Evolutionary conservation across 2,329 filamentous ascomycete species (phyloP).

Genomic region (Talaromyces pinophilus): DNA sequence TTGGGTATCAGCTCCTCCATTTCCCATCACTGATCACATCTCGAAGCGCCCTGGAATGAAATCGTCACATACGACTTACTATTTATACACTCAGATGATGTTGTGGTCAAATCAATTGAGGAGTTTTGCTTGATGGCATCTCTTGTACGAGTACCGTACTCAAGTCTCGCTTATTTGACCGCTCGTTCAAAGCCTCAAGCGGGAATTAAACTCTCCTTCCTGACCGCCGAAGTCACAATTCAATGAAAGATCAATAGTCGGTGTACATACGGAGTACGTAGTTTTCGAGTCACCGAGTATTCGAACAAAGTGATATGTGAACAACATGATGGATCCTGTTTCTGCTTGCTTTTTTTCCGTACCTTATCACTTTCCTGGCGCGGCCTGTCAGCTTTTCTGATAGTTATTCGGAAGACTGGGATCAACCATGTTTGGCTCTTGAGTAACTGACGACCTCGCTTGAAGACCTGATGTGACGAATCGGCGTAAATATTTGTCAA

Average conservation of each 20-base stretch:
- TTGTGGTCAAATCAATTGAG: background rate
- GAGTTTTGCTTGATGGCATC: background rate
- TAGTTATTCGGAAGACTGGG: background rate
- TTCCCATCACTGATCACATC: background rate
- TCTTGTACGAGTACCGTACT: background rate
- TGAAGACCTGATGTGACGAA: background rate
- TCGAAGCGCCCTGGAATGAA: background rate
- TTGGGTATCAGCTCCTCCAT: constrained; percentile 10
- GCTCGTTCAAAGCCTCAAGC: constrained; percentile 7
- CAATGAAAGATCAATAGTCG: background rate
- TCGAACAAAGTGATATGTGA: background rate
- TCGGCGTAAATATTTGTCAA: background rate
- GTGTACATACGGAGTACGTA: background rate
- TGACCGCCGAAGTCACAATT: constrained; percentile 3
- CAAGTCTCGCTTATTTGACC: constrained; percentile 1
- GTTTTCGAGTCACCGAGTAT: background rate
- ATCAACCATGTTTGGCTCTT: background rate
- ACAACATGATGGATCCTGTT: background rate
- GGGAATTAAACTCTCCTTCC: background rate
- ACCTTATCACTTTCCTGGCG: background rate
- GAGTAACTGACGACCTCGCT: background rate
- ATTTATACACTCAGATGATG: background rate
- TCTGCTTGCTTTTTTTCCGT: background rate
- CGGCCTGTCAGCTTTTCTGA: background rate
- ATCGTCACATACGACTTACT: background rate